phyloP scores from a whole-genome alignment of 2,329 filamentous ascomycete genomes.

The Blastomyces percursus region DNA sequence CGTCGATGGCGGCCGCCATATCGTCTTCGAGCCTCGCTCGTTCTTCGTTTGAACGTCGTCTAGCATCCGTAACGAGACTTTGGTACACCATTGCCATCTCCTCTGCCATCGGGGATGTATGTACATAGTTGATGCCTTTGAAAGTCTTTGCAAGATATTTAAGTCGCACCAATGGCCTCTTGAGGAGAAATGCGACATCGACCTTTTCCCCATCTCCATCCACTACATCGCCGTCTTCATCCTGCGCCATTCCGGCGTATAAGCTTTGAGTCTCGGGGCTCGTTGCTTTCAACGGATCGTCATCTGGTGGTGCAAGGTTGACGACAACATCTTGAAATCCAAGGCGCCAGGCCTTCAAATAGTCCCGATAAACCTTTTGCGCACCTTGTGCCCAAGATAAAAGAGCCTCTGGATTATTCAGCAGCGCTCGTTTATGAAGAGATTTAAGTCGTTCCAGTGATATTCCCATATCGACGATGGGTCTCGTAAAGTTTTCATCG shows the following conservation, averaged over 20 bases:
- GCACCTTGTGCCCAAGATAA: conserved; percentile 72
- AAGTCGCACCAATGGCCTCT: conserved; percentile 73
- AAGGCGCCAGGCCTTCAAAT: conserved; percentile 77
- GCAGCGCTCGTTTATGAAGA: conserved; percentile 68
- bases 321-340: conserved; percentile 93
- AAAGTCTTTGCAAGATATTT: conserved; percentile 81
- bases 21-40: conserved; percentile 68
- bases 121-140: conserved; percentile 44
- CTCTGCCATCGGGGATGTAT: conserved; percentile 43
- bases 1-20: conserved; percentile 72
- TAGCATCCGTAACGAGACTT: conserved; percentile 62
- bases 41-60: conserved; percentile 62
- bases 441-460: conserved; percentile 73
- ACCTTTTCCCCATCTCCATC: conserved; percentile 76
- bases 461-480: conserved; percentile 89
- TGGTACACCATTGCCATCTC: conserved; percentile 55
- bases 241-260: conserved; percentile 46
- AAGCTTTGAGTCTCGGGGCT: conserved; percentile 38
- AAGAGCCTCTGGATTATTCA: conserved; percentile 59
- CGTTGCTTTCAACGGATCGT: conserved; percentile 38
- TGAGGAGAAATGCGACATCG: conserved; percentile 86
- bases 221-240: conserved; percentile 50
- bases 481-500: conserved; percentile 60
- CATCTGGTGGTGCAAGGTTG: conserved; percentile 71
- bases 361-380: conserved; percentile 69